Evolutionary conservation across 2,329 filamentous ascomycete species (phyloP).

Genomic region (Plenodomus lindquistii): DNA sequence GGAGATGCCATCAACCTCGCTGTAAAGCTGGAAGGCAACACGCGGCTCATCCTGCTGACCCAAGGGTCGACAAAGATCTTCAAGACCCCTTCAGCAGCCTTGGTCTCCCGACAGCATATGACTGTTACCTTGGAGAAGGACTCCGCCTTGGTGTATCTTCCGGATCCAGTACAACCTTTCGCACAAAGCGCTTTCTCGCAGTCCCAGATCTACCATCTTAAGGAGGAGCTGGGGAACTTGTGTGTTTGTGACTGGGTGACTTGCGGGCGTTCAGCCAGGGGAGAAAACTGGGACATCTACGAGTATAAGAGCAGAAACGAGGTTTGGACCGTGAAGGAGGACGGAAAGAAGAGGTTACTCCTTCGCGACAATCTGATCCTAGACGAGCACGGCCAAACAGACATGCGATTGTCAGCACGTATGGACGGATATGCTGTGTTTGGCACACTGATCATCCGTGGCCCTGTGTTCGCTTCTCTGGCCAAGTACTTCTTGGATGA

Average conservation of each 20-base stretch:
- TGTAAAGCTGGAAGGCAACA: slow-evolving; percentile 65
- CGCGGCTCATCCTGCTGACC: slow-evolving; percentile 65
- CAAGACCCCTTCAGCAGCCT: slow-evolving; percentile 65
- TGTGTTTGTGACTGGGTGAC: slow-evolving; percentile 95
- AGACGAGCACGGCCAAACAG: slow-evolving; percentile 52
- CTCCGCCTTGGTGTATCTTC: slow-evolving; percentile 67
- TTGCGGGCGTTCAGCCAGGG: slow-evolving; percentile 79
- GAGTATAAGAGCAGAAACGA: slow-evolving; percentile 86
- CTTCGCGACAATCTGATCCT: slow-evolving; percentile 85
- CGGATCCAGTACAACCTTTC: slow-evolving; percentile 93
- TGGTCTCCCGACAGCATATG: slow-evolving; percentile 54
- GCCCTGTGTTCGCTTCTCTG: slow-evolving; percentile 67
- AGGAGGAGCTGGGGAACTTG: slow-evolving; percentile 59
- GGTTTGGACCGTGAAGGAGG: slow-evolving; percentile 63
- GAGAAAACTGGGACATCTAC: slow-evolving; percentile 84
- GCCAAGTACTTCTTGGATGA: slow-evolving; percentile 77
- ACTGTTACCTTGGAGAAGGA: slow-evolving; percentile 53
- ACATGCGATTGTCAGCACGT: slow-evolving; percentile 47
- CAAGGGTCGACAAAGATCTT: slow-evolving; percentile 95
- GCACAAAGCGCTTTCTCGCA: slow-evolving; percentile 82
- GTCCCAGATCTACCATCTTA: slow-evolving; percentile 70
- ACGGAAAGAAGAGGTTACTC: slow-evolving; percentile 62
- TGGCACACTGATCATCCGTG: slow-evolving; percentile 82
- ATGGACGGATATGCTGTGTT: slow-evolving; percentile 79
- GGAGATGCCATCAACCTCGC: slow-evolving; percentile 79